These are phyloP conservation scores for Aspergillus olivimuriae DNA, from an alignment of 495 filamentous ascomycete genomes.

Conservation along the genomic window DNA sequence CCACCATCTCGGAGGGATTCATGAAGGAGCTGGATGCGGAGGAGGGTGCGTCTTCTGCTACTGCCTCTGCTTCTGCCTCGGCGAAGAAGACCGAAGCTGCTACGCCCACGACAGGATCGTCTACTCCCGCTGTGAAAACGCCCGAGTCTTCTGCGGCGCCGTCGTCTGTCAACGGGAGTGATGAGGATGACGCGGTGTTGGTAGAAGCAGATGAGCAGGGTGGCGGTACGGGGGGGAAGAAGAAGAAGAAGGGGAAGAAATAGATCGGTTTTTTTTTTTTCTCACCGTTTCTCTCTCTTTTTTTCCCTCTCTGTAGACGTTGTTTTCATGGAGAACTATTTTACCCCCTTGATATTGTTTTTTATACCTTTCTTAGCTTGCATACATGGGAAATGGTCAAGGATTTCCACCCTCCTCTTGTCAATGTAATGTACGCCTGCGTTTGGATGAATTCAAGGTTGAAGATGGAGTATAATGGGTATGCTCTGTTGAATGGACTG, in stretches of 20 bases:
- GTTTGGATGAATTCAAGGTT: too few species aligned
- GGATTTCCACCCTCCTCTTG: neutral
- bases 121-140: constrained; percentile 8
- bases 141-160: constrained; percentile 10
- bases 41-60: constrained; percentile 12
- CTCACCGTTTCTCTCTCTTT: neutral
- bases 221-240: constrained; percentile 39
- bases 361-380: constrained; percentile 2
- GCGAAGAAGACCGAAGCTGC: constrained; percentile 3
- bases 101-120: constrained; percentile 14
- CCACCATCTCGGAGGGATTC: constrained; percentile 65
- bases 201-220: constrained; percentile 66
- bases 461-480: too few species aligned
- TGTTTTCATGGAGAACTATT: neutral
- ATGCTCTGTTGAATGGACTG: too few species aligned
- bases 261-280: constrained; percentile 23
- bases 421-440: too few species aligned
- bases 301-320: constrained; percentile 1
- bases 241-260: constrained; percentile 81
- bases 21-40: constrained; percentile 74
- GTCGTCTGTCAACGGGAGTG: constrained; percentile 43
- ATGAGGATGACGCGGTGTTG: constrained; percentile 82
- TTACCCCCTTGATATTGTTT: neutral
- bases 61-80: constrained; percentile 13
- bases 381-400: too few species aligned